Base-by-base conservation (phyloP, 257 asterid genomes). In the Nicotiana knightiana region DNA sequence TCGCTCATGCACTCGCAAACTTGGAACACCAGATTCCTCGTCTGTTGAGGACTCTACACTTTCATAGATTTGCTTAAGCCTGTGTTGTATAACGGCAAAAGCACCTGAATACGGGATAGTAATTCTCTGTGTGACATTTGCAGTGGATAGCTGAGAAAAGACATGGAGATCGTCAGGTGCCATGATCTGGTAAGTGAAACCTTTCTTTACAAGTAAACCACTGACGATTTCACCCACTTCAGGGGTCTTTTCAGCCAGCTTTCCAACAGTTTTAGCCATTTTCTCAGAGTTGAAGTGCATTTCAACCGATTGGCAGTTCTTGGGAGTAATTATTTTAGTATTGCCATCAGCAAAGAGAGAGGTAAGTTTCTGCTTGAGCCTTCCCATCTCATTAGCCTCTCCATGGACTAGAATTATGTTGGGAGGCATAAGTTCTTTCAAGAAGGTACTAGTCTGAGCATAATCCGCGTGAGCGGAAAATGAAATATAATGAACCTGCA, bases 381-480 rank as follows among this genome's bases (percentile, higher is more conserved):
- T 91, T 55, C 90, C 97, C 98, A 96, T 94, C 90, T 94, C 97
- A 66, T 89, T 94, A 39, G 98, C 93, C 80, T 88, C 99, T 43
- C 98, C 99, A n/a, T 96, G 99, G 51, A 94, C 99, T 86, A 96
- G 85, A 81, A 96, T 94, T 83, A 96, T 94, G 86, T 96, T 94
- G 64, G 99, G 97, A 58, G 99, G 98, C 97, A 90, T 94, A 54
- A 96, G 98, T 92, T 93, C 98, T 85, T 91, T 85, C 89, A 96
- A 85, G 75, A 96, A 96, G 1, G 97, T 89, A 89, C 99, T 94
- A 9, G 99, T 96, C 86, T 96, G 99, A 33, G 66, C 91, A 82
- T 92, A 96, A 82, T 96, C 99, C 0, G 99, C 99, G 4, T 96
- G 99, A 85, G 99, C 99, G 13, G 98, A 94, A 89, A 94, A 96